phyloP scores from a whole-genome alignment of 2,329 filamentous ascomycete species.

The Clonostachys rhizophaga region DNA sequence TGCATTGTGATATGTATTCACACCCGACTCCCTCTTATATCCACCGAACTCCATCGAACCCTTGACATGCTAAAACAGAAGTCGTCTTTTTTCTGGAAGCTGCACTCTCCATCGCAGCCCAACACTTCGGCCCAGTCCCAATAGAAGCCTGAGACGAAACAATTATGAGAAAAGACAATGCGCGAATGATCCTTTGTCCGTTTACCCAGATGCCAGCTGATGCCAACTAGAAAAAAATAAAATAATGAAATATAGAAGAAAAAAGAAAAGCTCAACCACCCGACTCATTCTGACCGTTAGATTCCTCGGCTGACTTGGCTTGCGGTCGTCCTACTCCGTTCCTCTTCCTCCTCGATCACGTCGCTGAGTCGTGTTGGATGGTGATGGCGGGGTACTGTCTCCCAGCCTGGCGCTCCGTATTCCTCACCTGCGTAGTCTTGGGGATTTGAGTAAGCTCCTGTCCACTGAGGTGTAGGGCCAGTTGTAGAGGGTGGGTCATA shows the following conservation, averaged over 20 bases:
- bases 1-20: no score
- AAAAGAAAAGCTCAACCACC: not conserved
- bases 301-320: slow-evolving; percentile 50
- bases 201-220: no score
- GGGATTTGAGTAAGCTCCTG: slow-evolving; percentile 2
- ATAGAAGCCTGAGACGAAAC: no score
- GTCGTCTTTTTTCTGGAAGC: no score
- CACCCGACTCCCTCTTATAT: no score
- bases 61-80: no score
- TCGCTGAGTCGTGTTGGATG: slow-evolving; percentile 87
- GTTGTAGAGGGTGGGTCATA: slow-evolving; percentile 21
- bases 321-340: slow-evolving; percentile 70
- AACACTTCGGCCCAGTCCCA: no score
- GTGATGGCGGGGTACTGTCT: slow-evolving; percentile 72
- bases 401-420: slow-evolving; percentile 69
- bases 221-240: no score
- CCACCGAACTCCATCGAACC: no score
- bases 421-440: slow-evolving; percentile 62
- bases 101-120: no score
- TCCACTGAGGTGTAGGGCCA: slow-evolving; percentile 8
- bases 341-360: slow-evolving; percentile 82
- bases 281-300: not conserved
- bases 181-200: no score
- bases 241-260: not conserved
- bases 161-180: no score